phyloP scores from a whole-genome alignment of 2,329 filamentous ascomycete species.

The Colletotrichum orchidophilum region DNA sequence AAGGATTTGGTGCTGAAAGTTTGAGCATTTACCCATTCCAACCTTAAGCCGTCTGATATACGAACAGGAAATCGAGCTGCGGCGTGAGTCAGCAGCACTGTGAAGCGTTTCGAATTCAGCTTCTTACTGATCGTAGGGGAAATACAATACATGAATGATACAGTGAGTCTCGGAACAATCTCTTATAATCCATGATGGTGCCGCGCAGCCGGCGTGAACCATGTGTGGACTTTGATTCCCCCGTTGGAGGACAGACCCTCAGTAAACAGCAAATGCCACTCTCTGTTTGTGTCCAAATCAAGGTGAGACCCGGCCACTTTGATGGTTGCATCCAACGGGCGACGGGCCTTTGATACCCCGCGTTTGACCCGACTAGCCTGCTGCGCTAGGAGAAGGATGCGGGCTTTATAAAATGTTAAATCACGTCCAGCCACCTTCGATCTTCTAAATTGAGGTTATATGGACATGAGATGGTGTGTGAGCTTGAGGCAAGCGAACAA shows the following conservation, averaged over 20 bases:
- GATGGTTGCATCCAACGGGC: conserved; percentile 11
- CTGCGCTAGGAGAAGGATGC: not conserved
- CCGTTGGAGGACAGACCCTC: not conserved
- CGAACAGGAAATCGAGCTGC: too few species aligned
- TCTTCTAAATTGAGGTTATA: not conserved
- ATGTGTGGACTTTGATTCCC: conserved; percentile 20
- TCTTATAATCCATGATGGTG: not conserved
- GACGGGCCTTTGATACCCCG: conserved; percentile 7
- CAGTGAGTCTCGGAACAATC: not conserved
- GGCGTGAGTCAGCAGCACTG: too few species aligned
- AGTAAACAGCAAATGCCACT: not conserved
- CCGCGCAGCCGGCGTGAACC: not conserved
- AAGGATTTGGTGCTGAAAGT: too few species aligned
- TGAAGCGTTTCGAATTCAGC: too few species aligned
- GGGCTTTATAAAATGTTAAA: not conserved
- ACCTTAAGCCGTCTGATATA: too few species aligned
- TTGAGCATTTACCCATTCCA: too few species aligned
- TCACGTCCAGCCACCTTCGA: not conserved
- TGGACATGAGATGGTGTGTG: not conserved
- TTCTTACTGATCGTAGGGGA: too few species aligned
- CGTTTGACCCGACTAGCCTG: not conserved
- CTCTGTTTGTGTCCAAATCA: conserved; percentile 16
- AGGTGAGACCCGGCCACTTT: not conserved
- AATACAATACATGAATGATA: too few species aligned
- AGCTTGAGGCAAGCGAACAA: not conserved